These are phyloP conservation scores for Ustilago loliicola DNA, from an alignment of 1,284 basidiomycete species.

Conservation along the genomic window DNA sequence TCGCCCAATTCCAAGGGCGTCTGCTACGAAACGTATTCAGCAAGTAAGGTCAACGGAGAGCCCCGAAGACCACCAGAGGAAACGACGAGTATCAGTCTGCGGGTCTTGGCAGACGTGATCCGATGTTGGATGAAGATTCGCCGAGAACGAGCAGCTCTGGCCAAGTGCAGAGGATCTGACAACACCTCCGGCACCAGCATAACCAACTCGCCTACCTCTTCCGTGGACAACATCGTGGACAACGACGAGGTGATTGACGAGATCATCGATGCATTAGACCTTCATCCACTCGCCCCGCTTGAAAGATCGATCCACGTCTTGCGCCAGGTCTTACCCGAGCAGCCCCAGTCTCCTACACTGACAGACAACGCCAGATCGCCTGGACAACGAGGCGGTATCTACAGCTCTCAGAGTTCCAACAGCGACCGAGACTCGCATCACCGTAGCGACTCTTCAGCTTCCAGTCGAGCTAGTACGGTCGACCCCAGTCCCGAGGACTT, in stretches of 20 bases:
- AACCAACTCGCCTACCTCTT: slow-evolving; percentile 14
- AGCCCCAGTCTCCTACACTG: background rate
- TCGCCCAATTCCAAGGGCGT: slow-evolving; percentile 34
- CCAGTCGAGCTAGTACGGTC: slow-evolving; percentile 35
- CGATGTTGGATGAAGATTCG: slow-evolving; percentile 44
- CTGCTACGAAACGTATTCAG: slow-evolving; percentile 35
- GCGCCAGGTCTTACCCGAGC: slow-evolving; percentile 26
- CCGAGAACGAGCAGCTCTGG: slow-evolving; percentile 14
- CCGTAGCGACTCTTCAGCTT: slow-evolving; percentile 29
- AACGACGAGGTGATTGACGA: slow-evolving; percentile 39
- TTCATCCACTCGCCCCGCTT: slow-evolving; percentile 26
- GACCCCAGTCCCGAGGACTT: slow-evolving; percentile 12
- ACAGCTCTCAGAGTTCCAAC: slow-evolving; percentile 17
- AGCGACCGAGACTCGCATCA: slow-evolving; percentile 20
- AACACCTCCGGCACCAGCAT: background rate
- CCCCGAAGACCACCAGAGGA: slow-evolving; percentile 31
- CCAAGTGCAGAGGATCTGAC: slow-evolving; percentile 10
- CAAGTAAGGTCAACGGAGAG: slow-evolving; percentile 1
- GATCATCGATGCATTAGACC: slow-evolving; percentile 26
- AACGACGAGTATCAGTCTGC: slow-evolving; percentile 42
- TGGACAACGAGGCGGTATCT: background rate
- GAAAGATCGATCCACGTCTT: slow-evolving; percentile 39
- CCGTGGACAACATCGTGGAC: slow-evolving; percentile 30
- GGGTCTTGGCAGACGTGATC: slow-evolving; percentile 38
- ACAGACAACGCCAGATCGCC: background rate